Evolutionary conservation across 805 yeast species (phyloP).

Genomic region (Pachysolen tannophilus): DNA sequence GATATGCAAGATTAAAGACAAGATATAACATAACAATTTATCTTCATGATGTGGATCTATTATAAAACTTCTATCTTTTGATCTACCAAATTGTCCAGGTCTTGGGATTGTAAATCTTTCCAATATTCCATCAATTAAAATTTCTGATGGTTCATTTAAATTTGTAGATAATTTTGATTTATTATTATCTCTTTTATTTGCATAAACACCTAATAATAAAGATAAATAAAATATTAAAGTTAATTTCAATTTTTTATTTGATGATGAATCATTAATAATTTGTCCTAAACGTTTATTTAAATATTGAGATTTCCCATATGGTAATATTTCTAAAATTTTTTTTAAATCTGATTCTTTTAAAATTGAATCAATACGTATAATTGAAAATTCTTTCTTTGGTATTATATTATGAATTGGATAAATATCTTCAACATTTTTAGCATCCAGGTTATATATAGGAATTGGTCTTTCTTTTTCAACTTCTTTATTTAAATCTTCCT

Average conservation of each 20-base stretch:
- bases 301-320: conserved; percentile 51
- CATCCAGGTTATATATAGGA: conserved; percentile 67
- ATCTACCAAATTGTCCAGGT: conserved; percentile 59
- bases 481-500: conserved; percentile 47
- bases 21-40: conserved; percentile 70
- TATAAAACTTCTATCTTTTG: conserved; percentile 68
- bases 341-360: conserved; percentile 45
- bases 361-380: conserved; percentile 56
- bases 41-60: conserved; percentile 88
- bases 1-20: conserved; percentile 66
- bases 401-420: conserved; percentile 71
- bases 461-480: conserved; percentile 72
- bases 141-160: conserved; percentile 66
- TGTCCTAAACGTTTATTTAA: conserved; percentile 38
- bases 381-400: conserved; percentile 54
- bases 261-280: conserved; percentile 25
- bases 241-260: conserved; percentile 44
- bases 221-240: conserved; percentile 78
- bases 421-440: conserved; percentile 76
- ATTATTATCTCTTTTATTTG: conserved; percentile 57
- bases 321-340: conserved; percentile 49
- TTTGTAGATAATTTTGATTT: conserved; percentile 50
- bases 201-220: conserved; percentile 70
- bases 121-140: conserved; percentile 62
- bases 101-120: conserved; percentile 62